Conservation (phyloP, 805 yeast species). For the Komagataella phaffii region DNA sequence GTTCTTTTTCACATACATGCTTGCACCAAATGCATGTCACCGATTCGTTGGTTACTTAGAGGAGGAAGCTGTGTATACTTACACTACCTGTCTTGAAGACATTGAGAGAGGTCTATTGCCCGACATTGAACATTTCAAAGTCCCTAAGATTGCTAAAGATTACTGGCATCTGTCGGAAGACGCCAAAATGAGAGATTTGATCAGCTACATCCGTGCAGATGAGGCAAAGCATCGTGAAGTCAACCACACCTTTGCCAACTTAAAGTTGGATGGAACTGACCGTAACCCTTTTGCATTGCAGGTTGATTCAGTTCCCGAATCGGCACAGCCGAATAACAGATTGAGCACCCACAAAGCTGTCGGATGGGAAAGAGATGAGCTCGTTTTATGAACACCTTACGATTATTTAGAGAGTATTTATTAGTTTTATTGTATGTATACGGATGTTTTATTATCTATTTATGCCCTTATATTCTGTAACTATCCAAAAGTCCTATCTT, state of each 20-base stretch:
- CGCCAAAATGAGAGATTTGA: constrained; percentile 43
- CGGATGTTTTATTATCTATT: too few species aligned
- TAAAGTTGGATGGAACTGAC: constrained; percentile 28
- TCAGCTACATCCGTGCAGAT: constrained; percentile 55
- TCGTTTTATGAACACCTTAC: constrained; percentile 8
- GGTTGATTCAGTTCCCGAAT: constrained; percentile 11
- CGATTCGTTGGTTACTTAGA: constrained; percentile 69
- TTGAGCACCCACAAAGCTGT: constrained; percentile 12
- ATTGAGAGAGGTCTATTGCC: constrained; percentile 35
- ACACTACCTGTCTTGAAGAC: constrained; percentile 46
- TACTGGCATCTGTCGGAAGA: constrained; percentile 48
- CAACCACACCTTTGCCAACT: constrained; percentile 63
- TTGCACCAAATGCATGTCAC: constrained; percentile 53
- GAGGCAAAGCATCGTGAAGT: constrained; percentile 74
- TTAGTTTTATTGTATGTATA: too few species aligned
- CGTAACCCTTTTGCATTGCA: constrained; percentile 56
- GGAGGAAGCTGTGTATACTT: constrained; percentile 65
- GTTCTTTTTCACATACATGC: constrained; percentile 46
- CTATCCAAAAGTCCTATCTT: too few species aligned
- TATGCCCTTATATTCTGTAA: too few species aligned
- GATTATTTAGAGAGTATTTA: too few species aligned
- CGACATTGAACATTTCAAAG: constrained; percentile 25
- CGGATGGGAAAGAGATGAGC: constrained; percentile 22
- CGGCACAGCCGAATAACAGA: constrained; percentile 14
- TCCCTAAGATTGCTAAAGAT: constrained; percentile 47